Evolutionary conservation across 768 basidiomycete genomes (phyloP).

Genomic region (Chlorophyllum brunneum): DNA sequence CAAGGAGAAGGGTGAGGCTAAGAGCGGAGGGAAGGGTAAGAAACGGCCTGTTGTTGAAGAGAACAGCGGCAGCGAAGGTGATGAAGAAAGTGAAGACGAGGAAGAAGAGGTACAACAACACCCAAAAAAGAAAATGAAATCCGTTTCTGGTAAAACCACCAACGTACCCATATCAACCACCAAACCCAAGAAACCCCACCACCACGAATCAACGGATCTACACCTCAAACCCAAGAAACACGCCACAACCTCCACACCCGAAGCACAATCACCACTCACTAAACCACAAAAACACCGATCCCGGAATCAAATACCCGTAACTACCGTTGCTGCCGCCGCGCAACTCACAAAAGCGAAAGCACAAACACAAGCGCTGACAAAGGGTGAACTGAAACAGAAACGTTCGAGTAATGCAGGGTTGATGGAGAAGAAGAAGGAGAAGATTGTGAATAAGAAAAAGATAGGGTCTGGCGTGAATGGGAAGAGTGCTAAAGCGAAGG

Average conservation of each 20-base stretch:
- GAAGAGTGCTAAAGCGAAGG: slow-evolving; percentile 50
- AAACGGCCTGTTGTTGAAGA: slow-evolving; percentile 10
- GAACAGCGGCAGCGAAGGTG: slow-evolving; percentile 13
- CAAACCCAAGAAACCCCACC: slow-evolving; percentile 20
- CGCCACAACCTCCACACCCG: slow-evolving; percentile 11
- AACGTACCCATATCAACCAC: slow-evolving; percentile 1
- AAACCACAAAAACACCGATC: slow-evolving; percentile 4
- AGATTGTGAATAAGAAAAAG: slow-evolving; percentile 30
- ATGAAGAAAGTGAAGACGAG: slow-evolving; percentile 18
- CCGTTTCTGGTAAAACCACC: slow-evolving; percentile 14
- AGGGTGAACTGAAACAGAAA: slow-evolving; percentile 53
- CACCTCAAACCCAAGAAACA: slow-evolving; percentile 21
- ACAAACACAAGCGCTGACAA: slow-evolving; percentile 24
- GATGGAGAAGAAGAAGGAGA: slow-evolving; percentile 59
- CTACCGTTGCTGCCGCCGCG: background rate
- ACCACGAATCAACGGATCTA: slow-evolving; percentile 11
- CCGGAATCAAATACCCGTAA: background rate
- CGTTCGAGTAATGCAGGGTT: slow-evolving; percentile 27
- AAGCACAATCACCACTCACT: background rate
- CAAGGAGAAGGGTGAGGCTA: background rate
- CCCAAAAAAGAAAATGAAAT: slow-evolving; percentile 42
- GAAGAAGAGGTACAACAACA: slow-evolving; percentile 29
- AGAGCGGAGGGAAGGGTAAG: background rate
- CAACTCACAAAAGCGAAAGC: background rate
- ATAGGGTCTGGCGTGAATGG: slow-evolving; percentile 17